A percentile compares a stretch with the other conserved stretches of the same genome.
phyloP scores from a whole-genome alignment of 2,329 filamentous ascomycete species.

The Trichophyton equinum region DNA sequence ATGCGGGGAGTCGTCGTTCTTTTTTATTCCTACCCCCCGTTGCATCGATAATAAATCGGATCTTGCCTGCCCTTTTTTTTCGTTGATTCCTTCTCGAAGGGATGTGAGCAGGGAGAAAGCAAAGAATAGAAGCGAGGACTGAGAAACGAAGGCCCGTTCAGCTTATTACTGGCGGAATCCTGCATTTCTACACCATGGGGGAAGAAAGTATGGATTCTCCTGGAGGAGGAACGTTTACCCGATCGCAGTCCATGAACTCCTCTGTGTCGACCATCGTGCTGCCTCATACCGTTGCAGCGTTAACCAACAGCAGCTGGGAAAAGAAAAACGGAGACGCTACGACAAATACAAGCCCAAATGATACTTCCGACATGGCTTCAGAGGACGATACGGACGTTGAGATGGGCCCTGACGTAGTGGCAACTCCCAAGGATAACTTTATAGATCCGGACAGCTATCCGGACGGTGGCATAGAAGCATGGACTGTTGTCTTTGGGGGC shows the following conservation, averaged over 20 bases:
- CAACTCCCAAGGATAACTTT: conserved; percentile 4
- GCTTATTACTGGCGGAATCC: not conserved
- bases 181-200: not conserved
- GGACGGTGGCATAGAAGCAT: conserved; percentile 24
- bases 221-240: not conserved
- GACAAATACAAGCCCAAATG: not conserved
- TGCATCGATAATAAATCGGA: too few species aligned
- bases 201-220: not conserved
- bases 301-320: not conserved
- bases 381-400: conserved; percentile 5
- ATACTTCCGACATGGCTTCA: not conserved
- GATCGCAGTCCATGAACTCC: not conserved
- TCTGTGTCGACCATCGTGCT: not conserved
- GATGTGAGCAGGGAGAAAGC: too few species aligned
- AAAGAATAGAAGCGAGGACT: too few species aligned
- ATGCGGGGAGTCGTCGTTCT: not conserved
- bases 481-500: conserved; percentile 38
- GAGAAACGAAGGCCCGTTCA: too few species aligned
- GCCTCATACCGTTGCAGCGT: not conserved
- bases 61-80: too few species aligned
- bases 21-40: not conserved
- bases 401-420: not conserved
- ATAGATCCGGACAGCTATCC: conserved; percentile 13
- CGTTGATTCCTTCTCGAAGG: too few species aligned
- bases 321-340: not conserved